A percentile compares a stretch with the other conserved stretches of the same genome.
Evolutionary conservation across 257 asterid species (phyloP).

Genomic region (Solanum medicagineum): DNA sequence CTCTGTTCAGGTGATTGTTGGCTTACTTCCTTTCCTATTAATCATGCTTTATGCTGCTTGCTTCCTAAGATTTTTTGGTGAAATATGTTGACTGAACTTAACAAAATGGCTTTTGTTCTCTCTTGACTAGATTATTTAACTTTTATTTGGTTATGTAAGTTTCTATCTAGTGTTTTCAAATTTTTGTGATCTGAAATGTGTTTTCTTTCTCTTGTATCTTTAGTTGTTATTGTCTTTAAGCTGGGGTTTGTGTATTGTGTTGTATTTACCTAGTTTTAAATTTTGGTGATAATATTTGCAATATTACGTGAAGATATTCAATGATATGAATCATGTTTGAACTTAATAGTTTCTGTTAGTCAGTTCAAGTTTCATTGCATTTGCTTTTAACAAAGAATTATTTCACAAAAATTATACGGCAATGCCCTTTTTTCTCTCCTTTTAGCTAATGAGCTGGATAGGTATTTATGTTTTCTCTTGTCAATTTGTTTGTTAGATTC

Average conservation of each 20-base stretch:
- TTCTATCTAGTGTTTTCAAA: background rate
- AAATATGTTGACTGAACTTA: background rate
- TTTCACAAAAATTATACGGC: background rate
- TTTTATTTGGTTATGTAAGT: background rate
- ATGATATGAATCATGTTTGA: background rate
- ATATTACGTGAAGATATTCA: background rate
- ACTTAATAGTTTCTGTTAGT: background rate
- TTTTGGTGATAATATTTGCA: background rate
- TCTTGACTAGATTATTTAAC: background rate
- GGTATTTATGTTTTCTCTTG: background rate
- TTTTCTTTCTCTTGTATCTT: background rate
- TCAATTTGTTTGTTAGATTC: background rate
- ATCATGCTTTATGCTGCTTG: background rate
- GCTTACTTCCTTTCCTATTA: background rate
- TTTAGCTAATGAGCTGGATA: background rate
- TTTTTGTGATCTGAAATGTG: background rate
- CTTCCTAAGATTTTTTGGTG: background rate
- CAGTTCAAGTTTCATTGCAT: background rate
- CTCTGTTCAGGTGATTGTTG: slow-evolving; percentile 60
- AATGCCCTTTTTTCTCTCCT: background rate
- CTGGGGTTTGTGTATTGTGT: background rate
- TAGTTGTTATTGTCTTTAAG: background rate
- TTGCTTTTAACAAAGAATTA: background rate
- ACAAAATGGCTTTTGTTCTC: background rate
- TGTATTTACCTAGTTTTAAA: background rate